Evolutionary conservation across 495 filamentous ascomycete genomes (phyloP).

Genomic region (Penicillium goetzii): DNA sequence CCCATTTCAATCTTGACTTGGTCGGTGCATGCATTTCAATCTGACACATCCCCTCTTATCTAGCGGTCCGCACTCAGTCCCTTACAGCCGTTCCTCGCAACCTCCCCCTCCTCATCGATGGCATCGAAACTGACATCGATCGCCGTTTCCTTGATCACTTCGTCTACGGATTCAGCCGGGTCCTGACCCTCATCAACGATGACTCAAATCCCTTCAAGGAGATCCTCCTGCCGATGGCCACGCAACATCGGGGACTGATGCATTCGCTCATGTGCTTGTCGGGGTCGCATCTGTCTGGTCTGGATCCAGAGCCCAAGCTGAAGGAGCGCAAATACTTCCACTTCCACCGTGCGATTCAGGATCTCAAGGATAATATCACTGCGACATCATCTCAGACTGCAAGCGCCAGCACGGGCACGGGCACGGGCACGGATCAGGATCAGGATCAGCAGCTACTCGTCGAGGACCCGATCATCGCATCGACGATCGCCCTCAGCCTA

Average conservation of each 20-base stretch:
- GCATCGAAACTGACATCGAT: conserved; percentile 84
- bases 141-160: conserved; percentile 86
- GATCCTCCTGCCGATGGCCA: conserved; percentile 83
- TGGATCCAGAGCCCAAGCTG: conserved; percentile 49
- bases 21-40: conserved; percentile 1
- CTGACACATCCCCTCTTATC: conserved; percentile 6
- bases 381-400: conserved; percentile 32
- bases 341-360: conserved; percentile 50
- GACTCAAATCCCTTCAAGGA: conserved; percentile 88
- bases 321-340: conserved; percentile 54
- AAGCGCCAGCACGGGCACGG: conserved; percentile 3
- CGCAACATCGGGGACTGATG: conserved; percentile 84
- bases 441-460: conserved; percentile 43
- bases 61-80: conserved; percentile 42
- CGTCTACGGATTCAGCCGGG: conserved; percentile 75
- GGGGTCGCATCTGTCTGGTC: conserved; percentile 71
- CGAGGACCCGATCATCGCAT: conserved; percentile 67
- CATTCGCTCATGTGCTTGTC: conserved; percentile 88
- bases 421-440: conserved; percentile 11
- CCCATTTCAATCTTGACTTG: conserved; percentile 9
- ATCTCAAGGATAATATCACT: conserved; percentile 51
- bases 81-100: conserved; percentile 54
- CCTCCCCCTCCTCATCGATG: conserved; percentile 79
- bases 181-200: conserved; percentile 82
- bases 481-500: conserved; percentile 80